Conservation (phyloP, 805 yeast genomes). For the Saccharomyces paradoxus region DNA sequence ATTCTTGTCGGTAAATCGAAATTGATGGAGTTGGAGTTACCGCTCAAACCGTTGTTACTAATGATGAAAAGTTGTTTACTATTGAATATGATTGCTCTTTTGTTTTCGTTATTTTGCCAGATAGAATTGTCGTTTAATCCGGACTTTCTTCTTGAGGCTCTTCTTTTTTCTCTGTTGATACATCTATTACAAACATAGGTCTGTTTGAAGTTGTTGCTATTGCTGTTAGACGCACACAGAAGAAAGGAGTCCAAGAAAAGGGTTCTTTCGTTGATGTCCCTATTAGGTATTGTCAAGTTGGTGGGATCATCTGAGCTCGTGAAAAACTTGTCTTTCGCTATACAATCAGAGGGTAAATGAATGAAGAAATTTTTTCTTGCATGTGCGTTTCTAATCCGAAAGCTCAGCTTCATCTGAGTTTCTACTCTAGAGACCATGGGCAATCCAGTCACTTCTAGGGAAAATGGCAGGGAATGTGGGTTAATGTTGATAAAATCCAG, state of each 20-base stretch:
- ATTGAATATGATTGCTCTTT: slow-evolving; percentile 82
- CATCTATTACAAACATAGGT: slow-evolving; percentile 82
- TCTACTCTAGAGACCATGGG: slow-evolving; percentile 86
- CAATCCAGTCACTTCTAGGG: slow-evolving; percentile 47
- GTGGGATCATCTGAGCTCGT: not conserved
- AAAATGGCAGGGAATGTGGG: slow-evolving; percentile 33
- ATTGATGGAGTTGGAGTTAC: slow-evolving; percentile 4
- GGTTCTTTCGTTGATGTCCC: slow-evolving; percentile 29
- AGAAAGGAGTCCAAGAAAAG: slow-evolving; percentile 71
- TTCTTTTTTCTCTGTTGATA: slow-evolving; percentile 80
- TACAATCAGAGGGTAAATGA: slow-evolving; percentile 77
- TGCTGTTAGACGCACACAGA: slow-evolving; percentile 43
- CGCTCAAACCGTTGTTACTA: slow-evolving; percentile 17
- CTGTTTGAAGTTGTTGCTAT: slow-evolving; percentile 22
- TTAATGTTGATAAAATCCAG: slow-evolving; percentile 22
- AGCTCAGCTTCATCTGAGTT: slow-evolving; percentile 77
- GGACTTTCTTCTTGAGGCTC: slow-evolving; percentile 84
- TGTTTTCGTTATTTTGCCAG: slow-evolving; percentile 65
- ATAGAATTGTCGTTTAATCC: slow-evolving; percentile 63
- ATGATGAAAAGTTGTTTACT: slow-evolving; percentile 72
- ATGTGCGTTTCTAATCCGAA: slow-evolving; percentile 49
- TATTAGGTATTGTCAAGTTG: not conserved
- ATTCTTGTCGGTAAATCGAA: slow-evolving; percentile 59
- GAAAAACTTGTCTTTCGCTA: slow-evolving; percentile 73
- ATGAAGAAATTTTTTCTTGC: slow-evolving; percentile 52